Evolutionary conservation across 306 rosid genomes (phyloP).

Genomic region (Vicia villosa): DNA sequence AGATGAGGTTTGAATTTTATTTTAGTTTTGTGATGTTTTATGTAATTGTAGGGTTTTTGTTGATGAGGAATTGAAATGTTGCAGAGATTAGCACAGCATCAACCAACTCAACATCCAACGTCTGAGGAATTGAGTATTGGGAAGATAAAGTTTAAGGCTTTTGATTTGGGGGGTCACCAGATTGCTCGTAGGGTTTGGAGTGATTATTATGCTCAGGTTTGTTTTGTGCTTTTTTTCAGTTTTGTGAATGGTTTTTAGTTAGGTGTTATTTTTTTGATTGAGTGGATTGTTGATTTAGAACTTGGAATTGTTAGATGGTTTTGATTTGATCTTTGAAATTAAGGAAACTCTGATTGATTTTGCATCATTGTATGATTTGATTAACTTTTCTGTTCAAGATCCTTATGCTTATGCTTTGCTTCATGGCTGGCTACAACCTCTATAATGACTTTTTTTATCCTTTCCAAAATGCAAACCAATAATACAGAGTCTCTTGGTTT

Average conservation of each 20-base stretch:
- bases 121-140: constrained; percentile 87
- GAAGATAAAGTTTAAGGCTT: constrained; percentile 78
- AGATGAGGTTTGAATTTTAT: constrained; percentile 59
- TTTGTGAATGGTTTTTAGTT: too few relatives aligned
- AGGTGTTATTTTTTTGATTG: too few relatives aligned
- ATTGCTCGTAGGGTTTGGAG: constrained; percentile 92
- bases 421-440: not conserved
- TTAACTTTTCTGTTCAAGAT: not conserved
- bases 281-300: too few relatives aligned
- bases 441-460: too few relatives aligned
- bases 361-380: too few relatives aligned
- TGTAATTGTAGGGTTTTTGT: not conserved
- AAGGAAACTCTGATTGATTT: too few relatives aligned
- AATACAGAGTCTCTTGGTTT: too few relatives aligned
- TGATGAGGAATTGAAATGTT: not conserved
- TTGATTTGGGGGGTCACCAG: constrained; percentile 88
- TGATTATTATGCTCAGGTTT: constrained; percentile 80
- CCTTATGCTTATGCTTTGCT: not conserved
- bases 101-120: constrained; percentile 82
- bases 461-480: too few relatives aligned
- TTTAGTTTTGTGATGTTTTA: not conserved
- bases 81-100: constrained; percentile 86
- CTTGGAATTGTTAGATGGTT: too few relatives aligned
- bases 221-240: not conserved
- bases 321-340: too few relatives aligned